Evolutionary conservation across 805 yeast genomes (phyloP).

Genomic region (Yueomyces sinensis): DNA sequence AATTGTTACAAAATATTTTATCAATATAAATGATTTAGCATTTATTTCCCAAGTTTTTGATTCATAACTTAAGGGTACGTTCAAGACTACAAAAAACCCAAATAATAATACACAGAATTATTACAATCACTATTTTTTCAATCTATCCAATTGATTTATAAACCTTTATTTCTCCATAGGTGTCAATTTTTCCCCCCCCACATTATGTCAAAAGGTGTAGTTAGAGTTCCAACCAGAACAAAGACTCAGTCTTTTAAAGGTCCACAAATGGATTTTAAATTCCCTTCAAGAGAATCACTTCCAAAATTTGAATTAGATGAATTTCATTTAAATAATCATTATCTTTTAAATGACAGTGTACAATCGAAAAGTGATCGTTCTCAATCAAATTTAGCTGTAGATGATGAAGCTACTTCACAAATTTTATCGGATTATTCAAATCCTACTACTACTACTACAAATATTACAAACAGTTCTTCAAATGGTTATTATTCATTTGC

Average conservation of each 20-base stretch:
- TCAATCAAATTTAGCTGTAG: not conserved
- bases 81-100: too few relatives aligned
- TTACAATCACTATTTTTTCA: too few relatives aligned
- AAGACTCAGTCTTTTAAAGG: constrained; percentile 29
- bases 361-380: not conserved
- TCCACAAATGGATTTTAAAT: constrained; percentile 27
- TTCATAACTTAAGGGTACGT: too few relatives aligned
- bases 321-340: constrained; percentile 17
- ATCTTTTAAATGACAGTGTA: constrained; percentile 12
- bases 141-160: too few relatives aligned
- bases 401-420: constrained; percentile 17
- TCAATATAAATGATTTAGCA: too few relatives aligned
- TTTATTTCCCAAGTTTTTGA: too few relatives aligned
- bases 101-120: too few relatives aligned
- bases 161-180: too few relatives aligned
- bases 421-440: constrained; percentile 19
- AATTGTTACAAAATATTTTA: too few relatives aligned
- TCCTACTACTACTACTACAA: constrained; percentile 7
- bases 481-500: constrained; percentile 26
- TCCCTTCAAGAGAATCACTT: constrained; percentile 23
- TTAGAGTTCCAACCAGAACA: constrained; percentile 22
- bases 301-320: constrained; percentile 8
- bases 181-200: too few relatives aligned
- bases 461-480: constrained; percentile 12
- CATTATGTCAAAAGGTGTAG: constrained; percentile 6